A percentile compares a stretch with the other conserved stretches of the same genome.
phyloP scores from a whole-genome alignment of 2,329 filamentous ascomycete genomes.

The Didymella arachidicola region DNA sequence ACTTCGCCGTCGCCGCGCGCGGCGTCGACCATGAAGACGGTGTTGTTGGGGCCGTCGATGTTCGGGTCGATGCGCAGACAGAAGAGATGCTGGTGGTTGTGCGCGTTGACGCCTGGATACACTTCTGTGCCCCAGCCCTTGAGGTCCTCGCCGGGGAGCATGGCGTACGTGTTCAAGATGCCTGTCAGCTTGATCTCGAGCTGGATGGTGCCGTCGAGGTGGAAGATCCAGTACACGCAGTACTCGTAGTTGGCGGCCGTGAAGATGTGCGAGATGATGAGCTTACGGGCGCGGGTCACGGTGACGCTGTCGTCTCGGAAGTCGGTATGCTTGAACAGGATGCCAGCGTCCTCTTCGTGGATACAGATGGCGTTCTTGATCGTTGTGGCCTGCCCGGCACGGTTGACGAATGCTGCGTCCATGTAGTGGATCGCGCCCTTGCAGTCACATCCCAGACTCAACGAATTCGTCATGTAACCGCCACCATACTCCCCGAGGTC shows the following conservation, averaged over 20 bases:
- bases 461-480: constrained; percentile 83
- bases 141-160: constrained; percentile 81
- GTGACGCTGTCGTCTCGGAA: constrained; percentile 90
- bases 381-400: constrained; percentile 74
- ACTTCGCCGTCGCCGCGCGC: constrained; percentile 74
- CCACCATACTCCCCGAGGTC: constrained; percentile 83
- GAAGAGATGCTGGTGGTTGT: constrained; percentile 97
- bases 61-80: constrained; percentile 88
- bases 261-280: constrained; percentile 90
- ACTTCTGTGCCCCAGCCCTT: constrained; percentile 91
- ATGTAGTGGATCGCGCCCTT: constrained; percentile 92
- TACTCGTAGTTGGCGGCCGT: constrained; percentile 98
- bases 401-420: constrained; percentile 83
- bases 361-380: constrained; percentile 97
- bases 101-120: constrained; percentile 88
- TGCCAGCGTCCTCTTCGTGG: constrained; percentile 90
- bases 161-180: constrained; percentile 89
- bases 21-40: constrained; percentile 83
- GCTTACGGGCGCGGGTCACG: constrained; percentile 83
- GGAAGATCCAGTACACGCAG: constrained; percentile 85
- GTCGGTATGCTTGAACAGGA: constrained; percentile 93
- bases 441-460: constrained; percentile 81
- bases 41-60: constrained; percentile 84
- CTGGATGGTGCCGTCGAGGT: constrained; percentile 91
- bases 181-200: constrained; percentile 89